A percentile compares a stretch with the other conserved stretches of the same genome.
phyloP scores from a whole-genome alignment of 2,329 filamentous ascomycete species.

The Lachnellula hyalina region DNA sequence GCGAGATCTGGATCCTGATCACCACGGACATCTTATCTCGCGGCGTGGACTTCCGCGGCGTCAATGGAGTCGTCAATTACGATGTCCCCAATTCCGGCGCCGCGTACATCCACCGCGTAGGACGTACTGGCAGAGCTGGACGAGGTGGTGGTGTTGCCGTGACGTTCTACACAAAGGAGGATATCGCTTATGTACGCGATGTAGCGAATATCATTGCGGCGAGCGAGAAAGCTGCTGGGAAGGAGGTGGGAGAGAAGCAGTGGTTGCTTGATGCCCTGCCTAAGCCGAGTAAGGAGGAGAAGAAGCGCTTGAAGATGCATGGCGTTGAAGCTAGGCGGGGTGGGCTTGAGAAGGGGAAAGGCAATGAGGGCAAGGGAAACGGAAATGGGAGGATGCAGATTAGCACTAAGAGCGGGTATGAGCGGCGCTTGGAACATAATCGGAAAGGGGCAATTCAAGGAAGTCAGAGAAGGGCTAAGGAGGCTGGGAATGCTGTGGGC shows the following conservation, averaged over 20 bases:
- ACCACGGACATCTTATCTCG: slow-evolving; percentile 91
- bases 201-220: slow-evolving; percentile 89
- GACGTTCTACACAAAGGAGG: slow-evolving; percentile 93
- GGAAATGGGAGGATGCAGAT: slow-evolving; percentile 50
- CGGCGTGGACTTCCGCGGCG: slow-evolving; percentile 88
- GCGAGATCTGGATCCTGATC: slow-evolving; percentile 93
- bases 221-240: slow-evolving; percentile 67
- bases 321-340: slow-evolving; percentile 69
- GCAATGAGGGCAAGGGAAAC: slow-evolving; percentile 24
- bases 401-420: slow-evolving; percentile 75
- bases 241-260: slow-evolving; percentile 53
- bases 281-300: slow-evolving; percentile 74
- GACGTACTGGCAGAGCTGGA: slow-evolving; percentile 83
- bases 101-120: slow-evolving; percentile 88
- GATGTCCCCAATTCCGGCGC: slow-evolving; percentile 90
- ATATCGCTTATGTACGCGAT: slow-evolving; percentile 82
- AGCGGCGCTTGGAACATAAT: slow-evolving; percentile 64
- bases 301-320: slow-evolving; percentile 72
- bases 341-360: slow-evolving; percentile 34
- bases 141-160: slow-evolving; percentile 83
- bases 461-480: slow-evolving; percentile 50
- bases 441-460: slow-evolving; percentile 55
- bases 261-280: slow-evolving; percentile 89
- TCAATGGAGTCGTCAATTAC: slow-evolving; percentile 97
- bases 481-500: slow-evolving; percentile 24